A percentile compares a stretch with the other conserved stretches of the same genome.
Conservation (phyloP, 1,284 basidiomycete genomes). For the Sanguinoderma infundibulare region DNA sequence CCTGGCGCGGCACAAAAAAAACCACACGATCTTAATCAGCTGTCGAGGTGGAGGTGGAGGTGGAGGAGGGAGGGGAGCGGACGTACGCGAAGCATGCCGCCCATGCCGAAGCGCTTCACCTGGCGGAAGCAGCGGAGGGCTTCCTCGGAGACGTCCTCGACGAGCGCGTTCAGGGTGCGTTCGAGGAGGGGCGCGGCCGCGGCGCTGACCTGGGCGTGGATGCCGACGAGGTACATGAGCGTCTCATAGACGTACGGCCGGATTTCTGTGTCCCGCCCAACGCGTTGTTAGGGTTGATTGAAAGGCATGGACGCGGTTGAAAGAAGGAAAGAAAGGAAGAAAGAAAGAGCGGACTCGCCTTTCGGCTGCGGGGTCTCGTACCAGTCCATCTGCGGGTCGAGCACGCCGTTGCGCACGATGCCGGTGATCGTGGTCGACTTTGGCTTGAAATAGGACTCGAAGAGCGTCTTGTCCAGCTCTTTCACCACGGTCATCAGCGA, state of each 20-base stretch:
- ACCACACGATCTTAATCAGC: neutral
- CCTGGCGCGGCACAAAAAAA: constrained; percentile 49
- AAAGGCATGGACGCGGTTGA: too few relatives aligned
- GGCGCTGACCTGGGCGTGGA: constrained; percentile 89
- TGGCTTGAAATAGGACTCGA: constrained; percentile 85
- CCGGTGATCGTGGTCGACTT: constrained; percentile 71
- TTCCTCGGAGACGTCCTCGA: constrained; percentile 84
- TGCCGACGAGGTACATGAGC: constrained; percentile 86
- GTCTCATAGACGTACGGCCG: constrained; percentile 93
- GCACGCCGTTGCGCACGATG: constrained; percentile 81
- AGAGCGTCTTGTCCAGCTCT: constrained; percentile 87
- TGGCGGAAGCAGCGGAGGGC: constrained; percentile 86
- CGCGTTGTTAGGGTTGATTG: neutral
- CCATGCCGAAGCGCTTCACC: constrained; percentile 92
- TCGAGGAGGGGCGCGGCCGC: constrained; percentile 82
- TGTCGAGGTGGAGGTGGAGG: neutral
- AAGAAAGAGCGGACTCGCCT: constrained; percentile 63
- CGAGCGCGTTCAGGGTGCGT: constrained; percentile 81
- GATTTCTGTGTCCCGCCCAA: constrained; percentile 64
- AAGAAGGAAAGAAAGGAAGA: too few relatives aligned
- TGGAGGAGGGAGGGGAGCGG: neutral
- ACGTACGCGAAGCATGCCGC: constrained; percentile 94
- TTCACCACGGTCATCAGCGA: constrained; percentile 80
- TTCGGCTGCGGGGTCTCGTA: constrained; percentile 86
- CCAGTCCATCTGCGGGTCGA: constrained; percentile 88